These are phyloP conservation scores for Hericium alpestre DNA, from an alignment of 768 basidiomycete genomes.

Conservation along the genomic window DNA sequence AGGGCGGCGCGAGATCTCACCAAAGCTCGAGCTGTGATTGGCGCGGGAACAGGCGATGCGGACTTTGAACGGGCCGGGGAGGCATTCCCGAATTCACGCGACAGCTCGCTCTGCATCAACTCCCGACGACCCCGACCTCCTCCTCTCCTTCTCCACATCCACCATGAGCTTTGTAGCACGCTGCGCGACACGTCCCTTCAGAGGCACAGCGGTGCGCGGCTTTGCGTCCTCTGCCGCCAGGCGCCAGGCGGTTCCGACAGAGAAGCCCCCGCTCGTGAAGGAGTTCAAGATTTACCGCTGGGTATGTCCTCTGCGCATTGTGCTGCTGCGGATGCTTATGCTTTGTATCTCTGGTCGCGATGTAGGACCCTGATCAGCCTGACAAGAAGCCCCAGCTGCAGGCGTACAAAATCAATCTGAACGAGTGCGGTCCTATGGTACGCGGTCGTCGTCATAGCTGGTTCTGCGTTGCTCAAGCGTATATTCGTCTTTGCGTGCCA, in stretches of 20 bases:
- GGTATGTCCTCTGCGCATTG: conserved; percentile 38
- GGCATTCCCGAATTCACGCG: conserved; percentile 2
- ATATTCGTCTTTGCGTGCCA: conserved; percentile 15
- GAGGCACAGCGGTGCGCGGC: conserved; percentile 4
- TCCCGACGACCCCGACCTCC: background rate
- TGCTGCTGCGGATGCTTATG: background rate
- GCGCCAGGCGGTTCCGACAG: conserved; percentile 35
- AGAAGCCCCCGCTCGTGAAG: conserved; percentile 71
- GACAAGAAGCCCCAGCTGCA: conserved; percentile 84
- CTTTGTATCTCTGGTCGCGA: background rate
- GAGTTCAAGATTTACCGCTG: conserved; percentile 99
- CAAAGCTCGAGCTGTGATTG: background rate
- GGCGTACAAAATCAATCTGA: conserved; percentile 84
- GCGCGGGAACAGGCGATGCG: background rate
- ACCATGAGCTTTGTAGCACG: background rate
- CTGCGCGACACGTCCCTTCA: background rate
- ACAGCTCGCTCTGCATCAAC: background rate
- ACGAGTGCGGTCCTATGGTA: conserved; percentile 93
- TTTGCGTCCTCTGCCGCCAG: conserved; percentile 22
- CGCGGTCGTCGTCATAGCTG: conserved; percentile 12
- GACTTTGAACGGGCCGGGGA: background rate
- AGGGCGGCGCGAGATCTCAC: background rate
- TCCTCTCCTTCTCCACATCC: background rate
- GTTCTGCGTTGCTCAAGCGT: background rate
- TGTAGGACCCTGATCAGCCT: conserved; percentile 88